These are phyloP conservation scores for Penicillium sp. DNA, from an alignment of 2,329 filamentous ascomycete species.

Conservation along the genomic window DNA sequence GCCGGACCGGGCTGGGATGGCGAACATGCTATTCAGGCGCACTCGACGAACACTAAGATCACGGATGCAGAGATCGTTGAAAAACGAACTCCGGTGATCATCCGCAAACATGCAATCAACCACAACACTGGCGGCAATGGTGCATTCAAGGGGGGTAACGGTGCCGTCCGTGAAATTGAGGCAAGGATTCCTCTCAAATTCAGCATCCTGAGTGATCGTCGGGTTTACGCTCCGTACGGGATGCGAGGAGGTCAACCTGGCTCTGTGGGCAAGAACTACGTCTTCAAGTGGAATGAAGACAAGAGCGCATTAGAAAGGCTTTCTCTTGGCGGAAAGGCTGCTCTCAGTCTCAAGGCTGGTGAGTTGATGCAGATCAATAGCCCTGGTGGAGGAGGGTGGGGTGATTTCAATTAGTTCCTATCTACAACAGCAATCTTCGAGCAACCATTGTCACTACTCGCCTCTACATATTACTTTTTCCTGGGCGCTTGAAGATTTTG, in stretches of 20 bases:
- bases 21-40: constrained; percentile 71
- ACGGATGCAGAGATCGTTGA: constrained; percentile 79
- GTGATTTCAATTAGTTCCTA: not conserved
- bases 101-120: constrained; percentile 69
- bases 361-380: constrained; percentile 8
- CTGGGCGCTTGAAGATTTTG: no score
- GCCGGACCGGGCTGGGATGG: constrained; percentile 73
- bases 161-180: constrained; percentile 76
- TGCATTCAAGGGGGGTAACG: constrained; percentile 69
- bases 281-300: constrained; percentile 7
- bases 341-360: constrained; percentile 1
- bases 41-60: constrained; percentile 84
- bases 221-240: constrained; percentile 74
- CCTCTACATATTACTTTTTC: no score
- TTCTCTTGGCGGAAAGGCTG: constrained; percentile 6
- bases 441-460: no score
- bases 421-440: no score
- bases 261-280: not conserved
- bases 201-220: constrained; percentile 70
- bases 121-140: constrained; percentile 65
- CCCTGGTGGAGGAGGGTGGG: constrained; percentile 5
- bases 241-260: constrained; percentile 77
- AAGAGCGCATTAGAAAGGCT: constrained; percentile 1
- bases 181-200: constrained; percentile 75
- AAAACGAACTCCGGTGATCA: constrained; percentile 70